Base-by-base conservation (phyloP, 1,284 basidiomycete species). In the Lignosus rhinocerotis region DNA sequence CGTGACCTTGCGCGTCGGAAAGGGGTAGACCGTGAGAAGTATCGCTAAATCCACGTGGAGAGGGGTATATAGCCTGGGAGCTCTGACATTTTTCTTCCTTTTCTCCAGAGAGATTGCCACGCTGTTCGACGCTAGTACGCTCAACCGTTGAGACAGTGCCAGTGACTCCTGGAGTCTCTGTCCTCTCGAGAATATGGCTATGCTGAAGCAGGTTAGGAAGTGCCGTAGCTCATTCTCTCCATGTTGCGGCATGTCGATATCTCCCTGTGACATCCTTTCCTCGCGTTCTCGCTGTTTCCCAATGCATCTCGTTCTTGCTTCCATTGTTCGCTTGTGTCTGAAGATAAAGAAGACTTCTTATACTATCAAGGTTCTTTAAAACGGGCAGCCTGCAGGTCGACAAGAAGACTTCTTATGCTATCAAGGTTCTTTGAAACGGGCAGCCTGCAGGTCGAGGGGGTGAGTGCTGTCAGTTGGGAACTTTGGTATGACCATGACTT, bases 161-260 rank as follows among this genome's bases (percentile, higher is more conserved):
- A 76, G 75, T 71, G 73, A 75, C 72, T 70, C 69, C 67, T 55
- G 49, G 57, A 68, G 65, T 69, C 71, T 69, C 72, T 75, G 73
- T 70, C 63, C 71, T 75, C 73, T 75, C 74, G 66, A 75, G 72
- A 76, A 53, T 16, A 66, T 63, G 66, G 66, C 63, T 64, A 48
- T 56, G 62, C 64, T 58, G 61, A 70, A 66, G 61, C 75, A 76
- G 73, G 73, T 66, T 75, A 76, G 75, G 75, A 75, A 76, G 74
- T 76, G 74, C 75, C 69, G 73, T 69, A 69, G 70, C 66, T 64
- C 63, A 72, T 54, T 56, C 44, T 61, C 41, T 62, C 56, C 57
- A 75, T 75, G 69, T 71, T 71, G 67, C 72, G 70, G 73, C 74
- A 76, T 76, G 75, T 75, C 74, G 75, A 76, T 68, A 72, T 67